Evolutionary conservation across 2,329 filamentous ascomycete species (phyloP), one percentile per base, ranked within the genome.

Genomic region (Sarocladium kiliense): DNA sequence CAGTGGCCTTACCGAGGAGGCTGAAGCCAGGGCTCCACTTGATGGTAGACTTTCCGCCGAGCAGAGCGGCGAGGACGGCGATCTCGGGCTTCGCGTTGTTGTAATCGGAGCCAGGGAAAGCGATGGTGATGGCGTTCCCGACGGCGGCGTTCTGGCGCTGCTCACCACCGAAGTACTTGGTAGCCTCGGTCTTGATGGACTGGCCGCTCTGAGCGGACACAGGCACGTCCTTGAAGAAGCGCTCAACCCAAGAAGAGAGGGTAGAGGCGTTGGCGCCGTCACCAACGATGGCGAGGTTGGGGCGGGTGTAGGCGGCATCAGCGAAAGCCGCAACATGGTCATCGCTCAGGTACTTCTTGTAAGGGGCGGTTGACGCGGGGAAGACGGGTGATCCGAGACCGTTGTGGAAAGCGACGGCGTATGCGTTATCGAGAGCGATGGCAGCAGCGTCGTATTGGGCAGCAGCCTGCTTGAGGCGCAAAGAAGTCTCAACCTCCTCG

Each of bases 1-100:
- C 79, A 56, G 85, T 81, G 58, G 87, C 87, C 79, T 96, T 92
- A 68, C 88, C 82, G 58, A 99, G 84, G 59, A 97, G 81, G 57
- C 89, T 93, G 81, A 96, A 97, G 65, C 94, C 94, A 60, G 90
- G 77, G 54, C 90, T 87, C 93, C 93, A 99, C 80, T 97, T 99
- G 79, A 97, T 91, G 73, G 78, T 88, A 55, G 91, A 88, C 74
- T 95, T 77, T 59, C 93, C 94, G 68, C 94, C 94, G 54, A 99
- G 88, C 19, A 99, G 86, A 60, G 91, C 85, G 56, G 89, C 85
- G 56, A 99, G 86, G 60, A 99, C 91, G 60, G 88, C 83, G 60
- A 91, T 83, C 75, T 97, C 92, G 55, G 94, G 89, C 80, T 96
- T 96, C 80, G 89, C 91, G 65, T 84, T 85, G 60, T 80, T 79